Evolutionary conservation across 306 rosid species (phyloP), one percentile per base, ranked within the genome.

Genomic region (Fragaria nilgerrensis): DNA sequence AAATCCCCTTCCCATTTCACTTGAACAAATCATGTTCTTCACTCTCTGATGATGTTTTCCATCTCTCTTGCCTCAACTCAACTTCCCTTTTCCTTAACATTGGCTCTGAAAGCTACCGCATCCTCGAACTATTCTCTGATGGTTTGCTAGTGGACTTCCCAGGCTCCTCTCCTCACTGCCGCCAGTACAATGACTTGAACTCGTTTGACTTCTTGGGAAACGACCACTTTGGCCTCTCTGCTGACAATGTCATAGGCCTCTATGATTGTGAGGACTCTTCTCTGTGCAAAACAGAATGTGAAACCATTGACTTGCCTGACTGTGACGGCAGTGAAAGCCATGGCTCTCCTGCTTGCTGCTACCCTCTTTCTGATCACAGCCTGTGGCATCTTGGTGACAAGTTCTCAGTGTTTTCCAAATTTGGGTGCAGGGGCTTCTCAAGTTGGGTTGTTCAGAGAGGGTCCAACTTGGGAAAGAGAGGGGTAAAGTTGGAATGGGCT

Each of bases 251-350:
- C 23, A 61, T 95, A 69, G 97, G 96, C 6, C 83, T 95, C 50
- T 95, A 95, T 76, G 99, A 95, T 66, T 95, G 99, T 58, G 97
- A 95, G 76, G 99, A 95, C 75, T 92, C 99, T 10, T 90, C 97
- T 34, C 64, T 92, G 56, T 95, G 99, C 59, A 95, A 90, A 72
- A 78, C 94, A 36, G 90, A 83, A 70, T 95, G 99, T 59, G 96
- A 90, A 68, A 90, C 92, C 1, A 52, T 86, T 27, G 82, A 79
- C 29, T 64, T 92, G 71, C 95, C 93, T 8, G 93, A 82, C 12
- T 94, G 98, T 78, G 95, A 90, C 70, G 92, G 90, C 64, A 79
- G 77, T 22, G 83, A 47, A 7, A 80, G 70, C 25, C 70, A 84
- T 20, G 81, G 87, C 39, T 78, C 92, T 29, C 98, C 91, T 45